Evolutionary conservation across 75 land plant genomes (phyloP), one percentile per base, ranked within the genome.

Genomic region (Sequoia sempervirens): DNA sequence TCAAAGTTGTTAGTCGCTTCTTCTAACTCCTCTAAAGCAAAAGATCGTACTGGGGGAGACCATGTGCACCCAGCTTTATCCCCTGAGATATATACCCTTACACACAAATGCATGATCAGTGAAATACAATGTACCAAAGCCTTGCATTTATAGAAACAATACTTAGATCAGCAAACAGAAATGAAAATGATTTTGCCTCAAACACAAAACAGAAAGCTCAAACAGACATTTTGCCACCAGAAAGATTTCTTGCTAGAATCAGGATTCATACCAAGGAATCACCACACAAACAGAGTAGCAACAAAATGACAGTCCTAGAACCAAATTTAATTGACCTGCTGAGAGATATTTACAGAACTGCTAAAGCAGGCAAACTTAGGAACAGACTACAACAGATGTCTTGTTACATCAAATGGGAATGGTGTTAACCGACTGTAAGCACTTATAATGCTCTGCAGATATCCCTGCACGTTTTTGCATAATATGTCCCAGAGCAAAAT

Each of bases 1-100:
- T 93, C 92, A 85, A 98, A 96, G 84, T 91, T 89, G 85, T 93
- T 89, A 23, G 99, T 96, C n/a, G 96, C 97, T 47, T 92, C 93
- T 85, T 98, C 95, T 1, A 98, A 78, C 80, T 98, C 98, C 82
- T 94, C 95, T 47, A 94, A 73, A 14, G 91, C 86, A 85, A 93
- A 94, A 79, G 87, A 80, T 4, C 89, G 90, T 90, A 93, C 4
- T 90, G 93, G n/a, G 95, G 90, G 9, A 87, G 84, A 28, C 94
- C 92, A 15, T 93, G 82, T 30, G 92, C 50, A 12, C 90, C 91
- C 52, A 90, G 76, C 81, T 88, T 92, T 91, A 88, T 88, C 43
- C 90, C 87, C 82, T 84, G 89, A 36, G 98, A 91, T 50, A 92
- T 86, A 76, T 89, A 93, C 74, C 96, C 99, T 95, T 64, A 37